These are phyloP conservation scores for Tricholoma flavovirens DNA, from an alignment of 768 basidiomycete species.

Conservation along the genomic window DNA sequence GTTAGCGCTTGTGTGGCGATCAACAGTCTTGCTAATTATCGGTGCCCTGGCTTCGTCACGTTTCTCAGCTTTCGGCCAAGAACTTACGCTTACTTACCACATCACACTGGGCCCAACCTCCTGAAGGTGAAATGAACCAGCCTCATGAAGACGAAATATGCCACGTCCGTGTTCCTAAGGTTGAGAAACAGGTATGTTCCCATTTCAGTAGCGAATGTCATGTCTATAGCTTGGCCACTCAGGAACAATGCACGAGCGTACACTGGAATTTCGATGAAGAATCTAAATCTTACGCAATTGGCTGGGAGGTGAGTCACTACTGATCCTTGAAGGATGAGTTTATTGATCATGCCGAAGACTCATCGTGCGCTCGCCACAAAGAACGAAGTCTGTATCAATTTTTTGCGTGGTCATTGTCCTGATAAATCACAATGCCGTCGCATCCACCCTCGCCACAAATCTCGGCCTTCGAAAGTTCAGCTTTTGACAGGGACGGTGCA, in stretches of 20 bases:
- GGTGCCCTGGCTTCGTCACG: background rate
- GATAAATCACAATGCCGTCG: background rate
- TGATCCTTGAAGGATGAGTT: background rate
- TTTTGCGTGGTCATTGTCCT: background rate
- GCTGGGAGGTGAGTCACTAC: conserved; percentile 9
- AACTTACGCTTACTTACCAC: background rate
- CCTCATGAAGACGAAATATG: background rate
- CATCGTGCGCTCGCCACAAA: conserved; percentile 20
- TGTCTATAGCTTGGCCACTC: background rate
- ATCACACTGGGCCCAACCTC: background rate
- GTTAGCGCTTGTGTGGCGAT: background rate
- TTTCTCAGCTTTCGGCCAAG: background rate
- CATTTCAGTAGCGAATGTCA: background rate
- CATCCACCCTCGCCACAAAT: conserved; percentile 9
- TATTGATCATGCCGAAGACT: conserved; percentile 16
- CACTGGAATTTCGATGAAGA: background rate
- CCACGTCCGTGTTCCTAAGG: background rate
- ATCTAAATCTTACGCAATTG: conserved; percentile 7
- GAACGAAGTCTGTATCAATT: conserved; percentile 12
- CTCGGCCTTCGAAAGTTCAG: background rate
- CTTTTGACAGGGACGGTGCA: background rate
- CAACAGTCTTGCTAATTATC: background rate
- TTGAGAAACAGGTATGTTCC: background rate
- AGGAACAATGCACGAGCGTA: background rate
- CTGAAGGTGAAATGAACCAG: background rate